Evolutionary conservation across 371 early-diverging fungal species (phyloP).

Genomic region (Mucor racemosus): DNA sequence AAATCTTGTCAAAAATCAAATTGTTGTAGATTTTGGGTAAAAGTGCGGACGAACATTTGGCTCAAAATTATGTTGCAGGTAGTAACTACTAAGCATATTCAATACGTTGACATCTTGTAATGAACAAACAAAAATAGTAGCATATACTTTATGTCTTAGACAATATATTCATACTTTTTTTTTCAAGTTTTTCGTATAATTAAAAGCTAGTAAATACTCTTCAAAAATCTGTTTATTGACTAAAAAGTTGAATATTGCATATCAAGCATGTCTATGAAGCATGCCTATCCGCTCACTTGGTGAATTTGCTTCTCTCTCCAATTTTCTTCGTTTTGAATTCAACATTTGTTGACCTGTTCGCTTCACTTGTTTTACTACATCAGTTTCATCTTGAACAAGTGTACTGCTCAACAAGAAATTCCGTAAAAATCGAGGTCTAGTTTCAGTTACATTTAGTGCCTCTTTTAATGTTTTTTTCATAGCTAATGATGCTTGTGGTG

Average conservation of each 20-base stretch:
- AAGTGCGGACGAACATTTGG: no score
- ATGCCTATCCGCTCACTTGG: background rate
- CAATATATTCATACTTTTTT: no score
- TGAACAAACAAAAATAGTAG: no score
- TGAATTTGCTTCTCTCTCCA: background rate
- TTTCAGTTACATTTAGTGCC: constrained; percentile 18
- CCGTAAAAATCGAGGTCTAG: constrained; percentile 12
- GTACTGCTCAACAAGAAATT: constrained; percentile 19
- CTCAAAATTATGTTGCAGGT: no score
- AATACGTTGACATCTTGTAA: no score
- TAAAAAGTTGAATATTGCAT: background rate
- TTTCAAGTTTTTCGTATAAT: no score
- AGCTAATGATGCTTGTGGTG: constrained; percentile 22
- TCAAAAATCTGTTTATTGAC: no score
- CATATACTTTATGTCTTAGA: no score
- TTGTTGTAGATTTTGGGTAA: no score
- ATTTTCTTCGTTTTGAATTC: constrained; percentile 17
- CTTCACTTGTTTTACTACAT: background rate
- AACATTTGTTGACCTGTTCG: constrained; percentile 9
- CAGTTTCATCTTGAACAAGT: constrained; percentile 16
- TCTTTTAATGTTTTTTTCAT: constrained; percentile 19
- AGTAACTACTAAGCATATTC: no score
- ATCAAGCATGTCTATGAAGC: background rate
- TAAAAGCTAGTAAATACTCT: no score
- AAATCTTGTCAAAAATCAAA: no score